Evolutionary conservation across 1,284 basidiomycete species (phyloP), one percentile per base, ranked within the genome.

Genomic region (Apiotrichum veenhuisii): DNA sequence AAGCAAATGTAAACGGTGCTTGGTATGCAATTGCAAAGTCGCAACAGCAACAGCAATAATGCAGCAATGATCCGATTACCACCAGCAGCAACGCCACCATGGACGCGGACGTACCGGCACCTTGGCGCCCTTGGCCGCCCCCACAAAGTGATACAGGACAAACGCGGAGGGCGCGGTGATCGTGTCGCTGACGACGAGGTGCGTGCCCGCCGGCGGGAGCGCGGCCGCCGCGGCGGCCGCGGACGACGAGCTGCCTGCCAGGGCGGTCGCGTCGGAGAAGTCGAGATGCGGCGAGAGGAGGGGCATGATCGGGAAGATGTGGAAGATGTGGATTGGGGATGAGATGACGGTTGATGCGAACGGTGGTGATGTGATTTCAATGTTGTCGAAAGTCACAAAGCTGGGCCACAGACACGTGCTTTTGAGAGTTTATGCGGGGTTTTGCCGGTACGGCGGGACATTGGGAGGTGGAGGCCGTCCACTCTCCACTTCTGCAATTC

Each of bases 121-220:
- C 50, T 52, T 56, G 33, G 57, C 57, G 37, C 46, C 53, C 12
- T 67, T 43, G 0, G 72, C 70, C 1, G 67, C 62, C 10, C 64
- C 58, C 41, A 73, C 52, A 38, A 77, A 57, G 54, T 76, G 74
- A 49, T 70, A 72, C 14, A 73, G 49, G 7, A 66, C 68, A 45
- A 77, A 76, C 52, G 70, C 57, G 7, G 61, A 68, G 2, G 70
- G 66, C 0, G 75, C 67, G 1, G 67, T 52, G 11, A 76, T 61
- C 5, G 75, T 74, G 58, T 77, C 76, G 27, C 71, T 68, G 18
- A 78, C 59, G 59, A 77, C 54, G 23, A 75, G 57, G 52, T 73
- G 71, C 2, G 71, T 55, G 9, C 60, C 55, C 0, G 65, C 50
- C 2, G 70, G 67, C 12, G 76, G 76, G 1, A 76, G 60, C 0